phyloP scores from a whole-genome alignment of 345 rosid species.

The Linum trigynum region DNA sequence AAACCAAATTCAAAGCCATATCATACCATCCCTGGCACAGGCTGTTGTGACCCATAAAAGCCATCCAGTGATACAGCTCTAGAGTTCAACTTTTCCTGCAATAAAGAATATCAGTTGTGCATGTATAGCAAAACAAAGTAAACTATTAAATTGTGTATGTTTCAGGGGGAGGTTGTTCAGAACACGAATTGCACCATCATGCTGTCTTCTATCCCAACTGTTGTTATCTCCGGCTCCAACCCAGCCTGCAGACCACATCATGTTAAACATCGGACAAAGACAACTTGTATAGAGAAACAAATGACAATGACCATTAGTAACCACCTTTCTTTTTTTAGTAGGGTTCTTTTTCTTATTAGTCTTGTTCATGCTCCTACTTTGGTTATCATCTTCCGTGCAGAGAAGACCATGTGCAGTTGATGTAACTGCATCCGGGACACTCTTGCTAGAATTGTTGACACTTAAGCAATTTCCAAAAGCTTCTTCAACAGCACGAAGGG shows the following conservation, averaged over 20 bases:
- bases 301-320: background rate
- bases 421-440: background rate
- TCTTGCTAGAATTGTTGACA: background rate
- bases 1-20: background rate
- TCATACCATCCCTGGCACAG: conserved; percentile 7
- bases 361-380: background rate
- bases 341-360: conserved; percentile 6
- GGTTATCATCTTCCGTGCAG: background rate
- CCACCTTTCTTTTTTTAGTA: conserved; percentile 2
- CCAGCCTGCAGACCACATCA: background rate
- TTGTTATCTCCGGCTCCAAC: background rate
- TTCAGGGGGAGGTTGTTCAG: background rate
- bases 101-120: background rate
- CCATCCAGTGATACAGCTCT: conserved; percentile 1
- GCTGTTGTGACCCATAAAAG: conserved; percentile 3
- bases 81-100: conserved; percentile 3
- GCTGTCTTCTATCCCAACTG: conserved; percentile 1
- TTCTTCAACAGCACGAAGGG: background rate
- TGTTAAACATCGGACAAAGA: background rate
- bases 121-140: background rate
- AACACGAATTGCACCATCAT: background rate
- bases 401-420: background rate
- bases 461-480: background rate
- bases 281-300: background rate
- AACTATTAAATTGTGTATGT: background rate